phyloP scores from a whole-genome alignment of 371 early-diverging fungal genomes.

The Apophysomyces elegans region DNA sequence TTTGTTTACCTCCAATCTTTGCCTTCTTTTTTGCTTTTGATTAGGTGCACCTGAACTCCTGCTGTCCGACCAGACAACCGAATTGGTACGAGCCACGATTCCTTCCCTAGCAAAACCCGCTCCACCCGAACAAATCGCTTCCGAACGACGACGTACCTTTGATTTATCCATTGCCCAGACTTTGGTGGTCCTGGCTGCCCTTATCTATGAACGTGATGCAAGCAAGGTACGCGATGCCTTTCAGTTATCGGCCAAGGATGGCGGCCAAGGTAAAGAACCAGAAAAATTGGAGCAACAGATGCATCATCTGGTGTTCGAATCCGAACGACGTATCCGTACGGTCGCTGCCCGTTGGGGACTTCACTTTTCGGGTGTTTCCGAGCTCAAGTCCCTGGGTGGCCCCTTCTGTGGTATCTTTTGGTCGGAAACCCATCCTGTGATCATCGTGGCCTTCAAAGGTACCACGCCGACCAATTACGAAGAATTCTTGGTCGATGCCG shows the following conservation, averaged over 20 bases:
- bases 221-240: conserved; percentile 37
- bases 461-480: conserved; percentile 36
- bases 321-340: conserved; percentile 23
- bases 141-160: conserved; percentile 16
- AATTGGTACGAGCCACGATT: conserved; percentile 18
- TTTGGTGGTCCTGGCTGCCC: conserved; percentile 20
- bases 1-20: not conserved
- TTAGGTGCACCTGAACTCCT: conserved; percentile 24
- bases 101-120: conserved; percentile 21
- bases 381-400: conserved; percentile 50
- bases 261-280: not conserved
- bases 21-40: not conserved
- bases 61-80: conserved; percentile 15
- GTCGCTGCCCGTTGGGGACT: conserved; percentile 31
- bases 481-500: conserved; percentile 40
- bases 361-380: conserved; percentile 43
- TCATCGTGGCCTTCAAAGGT: conserved; percentile 49
- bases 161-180: conserved; percentile 33
- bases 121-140: not conserved
- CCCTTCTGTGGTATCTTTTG: conserved; percentile 49
- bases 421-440: conserved; percentile 44
- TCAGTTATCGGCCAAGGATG: conserved; percentile 8
- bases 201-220: conserved; percentile 48
- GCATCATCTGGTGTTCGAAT: conserved; percentile 20
- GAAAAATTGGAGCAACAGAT: not conserved